Base-by-base conservation (phyloP, 2,329 filamentous ascomycete species). In the Ophiostoma triangulosporum region DNA sequence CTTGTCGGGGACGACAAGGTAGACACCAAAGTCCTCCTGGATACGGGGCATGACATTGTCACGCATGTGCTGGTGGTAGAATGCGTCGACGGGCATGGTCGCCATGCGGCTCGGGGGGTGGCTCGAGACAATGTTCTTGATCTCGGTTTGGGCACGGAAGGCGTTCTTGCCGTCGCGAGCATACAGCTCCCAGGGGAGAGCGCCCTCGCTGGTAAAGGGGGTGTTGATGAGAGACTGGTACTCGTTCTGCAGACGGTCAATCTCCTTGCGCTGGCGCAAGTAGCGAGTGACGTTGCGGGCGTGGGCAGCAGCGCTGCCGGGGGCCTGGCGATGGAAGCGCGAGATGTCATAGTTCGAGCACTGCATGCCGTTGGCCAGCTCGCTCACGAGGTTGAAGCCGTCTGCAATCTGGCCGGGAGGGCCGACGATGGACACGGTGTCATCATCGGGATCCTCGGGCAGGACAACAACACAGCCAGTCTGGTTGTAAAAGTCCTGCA, bases 381-480 rank as follows among this genome's bases (percentile, higher is more conserved):
- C 86, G 76, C 94, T 88, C 48, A 90, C 87, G 66, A 82, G 86
- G 64, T 95, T 85, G 48, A 89, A 73, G 62, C 86, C 93, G 58
- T 74, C 74, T 57, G 86, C 76, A 54, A 97, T 80, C 61, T 80
- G 80, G 58, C 86, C 79, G 7, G 81, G 70, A 17, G 85, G 88
- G 3, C 93, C 93, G 58, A 95, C 81, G 58, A 98, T 80, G 29
- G 88, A 91, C 48, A 97, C 78, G 40, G 81, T 81, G 62, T 95
- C 88, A 48, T 88, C 86, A 54, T 93, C 86, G 52, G 87, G 81
- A 24, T 84, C 80, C 26, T 75, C 75, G 7, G 88, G 91, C 46
- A 97, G 70, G 54, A 97, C 78, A 56, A 97, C 84, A 43, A 86
- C 80, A 68, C 93, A 98, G 58, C 91, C 91, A 55, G 93, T 97